These are phyloP conservation scores for Hypomyces perniciosus DNA, from an alignment of 2,329 filamentous ascomycete species.

Conservation along the genomic window DNA sequence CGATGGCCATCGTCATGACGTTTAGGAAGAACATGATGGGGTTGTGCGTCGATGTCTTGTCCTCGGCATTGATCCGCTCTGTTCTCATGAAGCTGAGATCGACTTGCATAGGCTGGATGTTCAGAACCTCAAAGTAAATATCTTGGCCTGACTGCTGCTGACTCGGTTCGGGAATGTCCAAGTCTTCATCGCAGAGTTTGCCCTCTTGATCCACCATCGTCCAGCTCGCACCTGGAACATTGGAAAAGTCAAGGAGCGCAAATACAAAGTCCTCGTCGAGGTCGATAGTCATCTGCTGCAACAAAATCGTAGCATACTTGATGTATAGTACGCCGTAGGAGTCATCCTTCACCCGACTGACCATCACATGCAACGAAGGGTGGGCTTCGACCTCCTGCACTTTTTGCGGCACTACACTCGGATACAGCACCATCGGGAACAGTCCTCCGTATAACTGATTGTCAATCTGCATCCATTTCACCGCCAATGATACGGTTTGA, in stretches of 20 bases:
- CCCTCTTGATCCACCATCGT: constrained; percentile 61
- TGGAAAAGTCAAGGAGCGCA: constrained; percentile 88
- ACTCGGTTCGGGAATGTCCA: constrained; percentile 89
- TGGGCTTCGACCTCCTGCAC: constrained; percentile 94
- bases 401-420: constrained; percentile 94
- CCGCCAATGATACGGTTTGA: constrained; percentile 81
- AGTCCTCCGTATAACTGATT: constrained; percentile 98
- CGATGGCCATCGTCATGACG: constrained; percentile 97
- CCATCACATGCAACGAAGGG: constrained; percentile 85
- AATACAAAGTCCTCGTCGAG: constrained; percentile 98
- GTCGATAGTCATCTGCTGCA: constrained; percentile 98
- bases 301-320: constrained; percentile 89
- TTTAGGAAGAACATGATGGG: constrained; percentile 99
- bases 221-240: constrained; percentile 87
- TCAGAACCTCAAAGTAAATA: constrained; percentile 95
- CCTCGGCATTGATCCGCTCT: constrained; percentile 91
- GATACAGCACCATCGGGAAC: constrained; percentile 95
- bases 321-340: constrained; percentile 97
- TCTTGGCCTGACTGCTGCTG: constrained; percentile 81
- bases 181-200: constrained; percentile 77
- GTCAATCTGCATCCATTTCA: constrained; percentile 99
- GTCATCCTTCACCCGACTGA: constrained; percentile 95
- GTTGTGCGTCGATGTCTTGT: constrained; percentile 83
- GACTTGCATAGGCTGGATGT: constrained; percentile 96
- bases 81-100: constrained; percentile 96